These are phyloP conservation scores for Desmodesmus armatus DNA, from an alignment of 139 green algal species.

Conservation along the genomic window DNA sequence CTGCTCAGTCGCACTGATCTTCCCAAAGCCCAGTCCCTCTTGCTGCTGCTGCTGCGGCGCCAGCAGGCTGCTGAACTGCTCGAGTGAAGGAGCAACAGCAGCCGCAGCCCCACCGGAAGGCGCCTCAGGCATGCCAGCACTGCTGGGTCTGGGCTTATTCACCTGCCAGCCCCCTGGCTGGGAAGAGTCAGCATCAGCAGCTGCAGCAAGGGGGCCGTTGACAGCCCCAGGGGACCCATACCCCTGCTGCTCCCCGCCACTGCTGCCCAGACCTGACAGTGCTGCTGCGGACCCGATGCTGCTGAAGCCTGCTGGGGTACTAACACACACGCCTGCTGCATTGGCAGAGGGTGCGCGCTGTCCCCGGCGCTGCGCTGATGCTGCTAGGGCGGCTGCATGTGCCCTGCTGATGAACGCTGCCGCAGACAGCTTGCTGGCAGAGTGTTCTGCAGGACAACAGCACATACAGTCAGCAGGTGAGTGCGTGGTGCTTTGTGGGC, in stretches of 20 bases:
- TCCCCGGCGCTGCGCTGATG: slow-evolving; percentile 2
- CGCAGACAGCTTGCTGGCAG: slow-evolving; percentile 29
- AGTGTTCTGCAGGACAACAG: not conserved
- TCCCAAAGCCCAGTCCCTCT: not conserved
- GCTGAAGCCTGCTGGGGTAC: not conserved
- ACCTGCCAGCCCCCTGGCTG: not conserved
- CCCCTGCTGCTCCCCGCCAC: not conserved
- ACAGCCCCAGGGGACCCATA: too few relatives aligned
- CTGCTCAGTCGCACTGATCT: slow-evolving; percentile 32
- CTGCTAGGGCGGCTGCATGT: slow-evolving; percentile 38
- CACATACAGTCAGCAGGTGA: too few relatives aligned
- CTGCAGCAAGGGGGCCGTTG: not conserved
- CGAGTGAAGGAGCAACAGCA: too few relatives aligned
- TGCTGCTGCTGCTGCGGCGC: not conserved
- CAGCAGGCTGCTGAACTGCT: not conserved
- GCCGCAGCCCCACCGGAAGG: not conserved
- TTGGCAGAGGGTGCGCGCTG: not conserved
- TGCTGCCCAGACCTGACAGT: too few relatives aligned
- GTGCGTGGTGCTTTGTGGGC: too few relatives aligned
- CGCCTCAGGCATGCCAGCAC: too few relatives aligned
- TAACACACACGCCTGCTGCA: too few relatives aligned
- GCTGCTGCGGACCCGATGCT: not conserved
- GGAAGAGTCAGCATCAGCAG: not conserved
- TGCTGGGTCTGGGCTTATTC: slow-evolving; percentile 15
- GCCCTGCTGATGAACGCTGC: slow-evolving; percentile 44